phyloP scores from a whole-genome alignment of 805 yeast species.

The Candida verbasci region DNA sequence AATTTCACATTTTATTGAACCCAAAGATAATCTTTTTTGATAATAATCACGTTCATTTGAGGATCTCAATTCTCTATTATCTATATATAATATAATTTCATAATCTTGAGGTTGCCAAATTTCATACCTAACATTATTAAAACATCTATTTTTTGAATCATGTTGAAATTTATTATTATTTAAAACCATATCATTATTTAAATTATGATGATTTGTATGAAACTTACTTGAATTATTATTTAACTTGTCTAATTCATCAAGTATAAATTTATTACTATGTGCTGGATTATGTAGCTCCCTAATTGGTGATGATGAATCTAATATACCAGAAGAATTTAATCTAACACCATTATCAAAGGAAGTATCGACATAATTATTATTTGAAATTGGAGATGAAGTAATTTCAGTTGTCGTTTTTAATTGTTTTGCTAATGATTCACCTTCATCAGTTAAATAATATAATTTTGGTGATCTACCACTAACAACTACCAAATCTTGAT shows the following conservation, averaged over 20 bases:
- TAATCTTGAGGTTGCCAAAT: slow-evolving; percentile 63
- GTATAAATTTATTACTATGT: slow-evolving; percentile 1
- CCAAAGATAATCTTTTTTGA: slow-evolving; percentile 43
- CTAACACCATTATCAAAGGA: slow-evolving; percentile 35
- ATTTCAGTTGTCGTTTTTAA: slow-evolving; percentile 46
- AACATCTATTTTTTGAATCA: slow-evolving; percentile 12
- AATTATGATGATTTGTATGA: no score
- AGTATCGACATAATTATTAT: slow-evolving; percentile 11
- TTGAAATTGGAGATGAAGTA: slow-evolving; percentile 17
- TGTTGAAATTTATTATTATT: neutral
- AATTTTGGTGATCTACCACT: slow-evolving; percentile 53
- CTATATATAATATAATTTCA: slow-evolving; percentile 61
- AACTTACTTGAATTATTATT: neutral
- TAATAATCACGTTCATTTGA: slow-evolving; percentile 68
- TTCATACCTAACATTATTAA: slow-evolving; percentile 29
- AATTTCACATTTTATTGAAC: slow-evolving; percentile 49
- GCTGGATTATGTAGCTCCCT: neutral
- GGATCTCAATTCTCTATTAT: slow-evolving; percentile 78
- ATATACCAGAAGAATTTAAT: slow-evolving; percentile 13
- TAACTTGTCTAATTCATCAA: slow-evolving; percentile 1
- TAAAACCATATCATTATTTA: no score
- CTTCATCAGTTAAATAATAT: slow-evolving; percentile 67
- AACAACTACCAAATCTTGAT: slow-evolving; percentile 52
- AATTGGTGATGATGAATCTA: slow-evolving; percentile 3
- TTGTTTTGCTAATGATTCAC: slow-evolving; percentile 55